Percentiles rank a stretch among this genome's conserved stretches.
Evolutionary conservation across 805 yeast species (phyloP).

Genomic region (Cyberlindnera bimundalis): DNA sequence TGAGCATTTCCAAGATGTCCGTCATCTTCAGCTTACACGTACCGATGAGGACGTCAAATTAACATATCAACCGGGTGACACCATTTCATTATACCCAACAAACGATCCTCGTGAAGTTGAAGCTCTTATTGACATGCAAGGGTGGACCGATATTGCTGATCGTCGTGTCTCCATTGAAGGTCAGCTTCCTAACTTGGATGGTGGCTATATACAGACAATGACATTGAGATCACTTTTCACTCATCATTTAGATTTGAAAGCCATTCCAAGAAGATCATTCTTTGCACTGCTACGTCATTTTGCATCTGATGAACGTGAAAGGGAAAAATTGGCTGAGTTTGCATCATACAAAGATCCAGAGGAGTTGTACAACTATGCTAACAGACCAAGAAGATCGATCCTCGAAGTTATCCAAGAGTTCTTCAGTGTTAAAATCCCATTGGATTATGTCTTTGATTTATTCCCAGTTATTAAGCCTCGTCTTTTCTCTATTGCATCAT

Average conservation of each 20-base stretch:
- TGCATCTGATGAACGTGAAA: conserved; percentile 68
- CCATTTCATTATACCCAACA: conserved; percentile 69
- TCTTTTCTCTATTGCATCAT: conserved; percentile 79
- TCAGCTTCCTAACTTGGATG: conserved; percentile 37
- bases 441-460: conserved; percentile 70
- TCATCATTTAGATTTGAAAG: conserved; percentile 76
- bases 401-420: conserved; percentile 84
- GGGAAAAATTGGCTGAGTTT: conserved; percentile 73
- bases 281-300: conserved; percentile 75
- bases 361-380: conserved; percentile 86
- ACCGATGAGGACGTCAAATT: conserved; percentile 13
- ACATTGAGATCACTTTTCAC: conserved; percentile 72
- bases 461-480: conserved; percentile 81
- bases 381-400: conserved; percentile 85
- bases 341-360: conserved; percentile 68
- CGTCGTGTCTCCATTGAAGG: conserved; percentile 37
- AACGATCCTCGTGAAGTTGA: conserved; percentile 67
- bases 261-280: conserved; percentile 83
- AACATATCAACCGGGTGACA: conserved; percentile 73
- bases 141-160: conserved; percentile 74
- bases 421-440: conserved; percentile 68
- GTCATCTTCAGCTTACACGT: conserved; percentile 41
- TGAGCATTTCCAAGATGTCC: conserved; percentile 88
- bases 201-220: conserved; percentile 56
- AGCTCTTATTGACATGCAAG: conserved; percentile 60